Percentiles rank a stretch among this genome's conserved stretches.
Evolutionary conservation across 1,139 yeast species (phyloP).

Genomic region (Wickerhamomyces sp.): DNA sequence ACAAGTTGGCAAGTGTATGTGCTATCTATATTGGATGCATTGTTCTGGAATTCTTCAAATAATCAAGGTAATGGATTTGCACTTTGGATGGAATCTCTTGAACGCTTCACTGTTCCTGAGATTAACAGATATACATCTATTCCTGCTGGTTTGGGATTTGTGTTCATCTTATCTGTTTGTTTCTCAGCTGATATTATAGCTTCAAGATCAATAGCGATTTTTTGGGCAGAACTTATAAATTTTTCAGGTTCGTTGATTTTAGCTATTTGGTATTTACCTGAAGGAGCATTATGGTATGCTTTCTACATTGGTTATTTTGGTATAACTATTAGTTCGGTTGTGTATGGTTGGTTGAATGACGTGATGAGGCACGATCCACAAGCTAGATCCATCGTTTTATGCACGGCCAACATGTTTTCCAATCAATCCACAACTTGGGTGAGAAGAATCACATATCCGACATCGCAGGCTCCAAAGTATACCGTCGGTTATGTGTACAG

Average conservation of each 20-base stretch:
- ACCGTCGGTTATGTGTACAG: slow-evolving; percentile 47
- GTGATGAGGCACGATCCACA: slow-evolving; percentile 31
- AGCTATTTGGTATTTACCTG: slow-evolving; percentile 38
- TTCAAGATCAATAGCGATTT: slow-evolving; percentile 34
- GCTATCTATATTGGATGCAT: too few species aligned
- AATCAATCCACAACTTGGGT: slow-evolving; percentile 32
- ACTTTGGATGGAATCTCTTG: slow-evolving; percentile 29
- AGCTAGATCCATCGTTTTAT: slow-evolving; percentile 31
- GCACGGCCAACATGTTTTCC: slow-evolving; percentile 28
- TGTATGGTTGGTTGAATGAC: slow-evolving; percentile 31
- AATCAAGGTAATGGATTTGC: slow-evolving; percentile 30
- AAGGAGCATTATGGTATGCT: slow-evolving; percentile 30
- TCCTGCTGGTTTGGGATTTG: slow-evolving; percentile 31
- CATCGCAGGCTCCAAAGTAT: slow-evolving; percentile 49
- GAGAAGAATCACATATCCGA: slow-evolving; percentile 44
- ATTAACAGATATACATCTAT: slow-evolving; percentile 29
- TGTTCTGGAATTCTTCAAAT: too few species aligned
- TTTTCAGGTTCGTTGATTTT: slow-evolving; percentile 34
- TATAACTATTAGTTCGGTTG: slow-evolving; percentile 30
- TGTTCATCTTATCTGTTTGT: slow-evolving; percentile 27
- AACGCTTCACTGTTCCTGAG: slow-evolving; percentile 25
- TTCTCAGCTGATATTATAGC: slow-evolving; percentile 23
- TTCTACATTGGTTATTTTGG: slow-evolving; percentile 30
- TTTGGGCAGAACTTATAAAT: slow-evolving; percentile 36
- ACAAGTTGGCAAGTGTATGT: too few species aligned